Evolutionary conservation across 208 protist species (phyloP).

Genomic region (Crithidia acanthocephali): DNA sequence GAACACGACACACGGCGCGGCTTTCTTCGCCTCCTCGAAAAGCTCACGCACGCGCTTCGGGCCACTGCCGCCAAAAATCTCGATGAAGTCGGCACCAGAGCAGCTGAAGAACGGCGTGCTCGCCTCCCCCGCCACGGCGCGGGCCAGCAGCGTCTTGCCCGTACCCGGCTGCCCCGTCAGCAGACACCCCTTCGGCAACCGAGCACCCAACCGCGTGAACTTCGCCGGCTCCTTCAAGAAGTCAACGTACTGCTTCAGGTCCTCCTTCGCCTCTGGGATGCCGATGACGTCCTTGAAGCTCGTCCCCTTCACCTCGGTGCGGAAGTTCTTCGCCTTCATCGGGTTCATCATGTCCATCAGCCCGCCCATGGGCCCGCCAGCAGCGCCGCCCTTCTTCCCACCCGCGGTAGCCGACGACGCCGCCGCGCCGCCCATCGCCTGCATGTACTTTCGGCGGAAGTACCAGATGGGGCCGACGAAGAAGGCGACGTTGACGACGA

Average conservation of each 20-base stretch:
- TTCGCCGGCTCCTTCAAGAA: slow-evolving; percentile 97
- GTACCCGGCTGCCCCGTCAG: slow-evolving; percentile 98
- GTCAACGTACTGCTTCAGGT: slow-evolving; percentile 98
- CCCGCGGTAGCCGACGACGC: slow-evolving; percentile 22
- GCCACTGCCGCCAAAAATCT: slow-evolving; percentile 98
- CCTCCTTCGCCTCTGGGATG: slow-evolving; percentile 97
- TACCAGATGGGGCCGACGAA: slow-evolving; percentile 92
- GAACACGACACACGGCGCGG: slow-evolving; percentile 97
- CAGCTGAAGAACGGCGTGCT: slow-evolving; percentile 96
- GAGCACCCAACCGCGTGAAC: slow-evolving; percentile 96
- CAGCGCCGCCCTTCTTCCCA: slow-evolving; percentile 37
- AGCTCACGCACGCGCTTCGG: slow-evolving; percentile 97
- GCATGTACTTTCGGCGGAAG: slow-evolving; percentile 85
- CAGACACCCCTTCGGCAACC: slow-evolving; percentile 97
- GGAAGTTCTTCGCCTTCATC: slow-evolving; percentile 90
- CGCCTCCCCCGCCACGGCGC: slow-evolving; percentile 96
- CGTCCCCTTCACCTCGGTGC: slow-evolving; percentile 86
- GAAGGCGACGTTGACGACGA: slow-evolving; percentile 85
- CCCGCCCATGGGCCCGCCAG: slow-evolving; percentile 58
- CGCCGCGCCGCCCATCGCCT: slow-evolving; percentile 61
- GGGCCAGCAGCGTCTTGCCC: slow-evolving; percentile 98
- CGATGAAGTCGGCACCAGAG: slow-evolving; percentile 97
- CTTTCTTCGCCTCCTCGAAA: slow-evolving; percentile 95
- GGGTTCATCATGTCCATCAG: slow-evolving; percentile 96
- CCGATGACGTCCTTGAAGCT: slow-evolving; percentile 97